Conservation (phyloP, 495 filamentous ascomycete species). For the Pseudevernia furfuracea region DNA sequence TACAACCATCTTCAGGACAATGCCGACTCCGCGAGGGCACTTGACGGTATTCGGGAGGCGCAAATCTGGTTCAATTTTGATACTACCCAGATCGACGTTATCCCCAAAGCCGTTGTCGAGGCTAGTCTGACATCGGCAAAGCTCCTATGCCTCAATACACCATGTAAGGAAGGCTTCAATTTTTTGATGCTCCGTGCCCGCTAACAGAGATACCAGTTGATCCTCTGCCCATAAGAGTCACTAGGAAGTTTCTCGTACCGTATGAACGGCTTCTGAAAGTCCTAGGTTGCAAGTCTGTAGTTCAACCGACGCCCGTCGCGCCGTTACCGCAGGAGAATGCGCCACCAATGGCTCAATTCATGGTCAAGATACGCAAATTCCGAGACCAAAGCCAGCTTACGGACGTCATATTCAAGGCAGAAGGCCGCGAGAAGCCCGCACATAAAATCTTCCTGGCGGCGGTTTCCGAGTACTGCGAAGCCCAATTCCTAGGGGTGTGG, state of each 20-base stretch:
- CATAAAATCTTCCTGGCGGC: constrained; percentile 29
- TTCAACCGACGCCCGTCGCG: constrained; percentile 21
- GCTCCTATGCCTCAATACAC: constrained; percentile 25
- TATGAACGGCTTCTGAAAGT: constrained; percentile 26
- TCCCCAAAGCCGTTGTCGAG: constrained; percentile 19
- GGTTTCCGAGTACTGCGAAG: constrained; percentile 25
- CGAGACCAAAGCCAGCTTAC: constrained; percentile 21
- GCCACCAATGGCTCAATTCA: not conserved
- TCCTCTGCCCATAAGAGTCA: constrained; percentile 19
- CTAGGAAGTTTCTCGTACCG: constrained; percentile 25
- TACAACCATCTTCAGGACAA: constrained; percentile 27
- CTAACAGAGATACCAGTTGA: no score
- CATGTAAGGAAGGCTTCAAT: constrained; percentile 17
- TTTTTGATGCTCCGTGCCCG: no score
- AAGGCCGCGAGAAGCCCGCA: constrained; percentile 22
- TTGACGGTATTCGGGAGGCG: constrained; percentile 13
- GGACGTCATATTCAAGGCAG: constrained; percentile 26
- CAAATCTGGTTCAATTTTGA: constrained; percentile 29
- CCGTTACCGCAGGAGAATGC: constrained; percentile 4
- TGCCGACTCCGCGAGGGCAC: not conserved
- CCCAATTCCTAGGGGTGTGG: constrained; percentile 24
- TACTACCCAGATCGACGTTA: constrained; percentile 11
- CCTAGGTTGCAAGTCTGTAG: constrained; percentile 25
- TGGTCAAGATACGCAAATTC: constrained; percentile 15
- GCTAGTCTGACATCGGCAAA: constrained; percentile 20